Base-by-base conservation (phyloP, 768 basidiomycete species). In the Boletus eberwhitei region DNA sequence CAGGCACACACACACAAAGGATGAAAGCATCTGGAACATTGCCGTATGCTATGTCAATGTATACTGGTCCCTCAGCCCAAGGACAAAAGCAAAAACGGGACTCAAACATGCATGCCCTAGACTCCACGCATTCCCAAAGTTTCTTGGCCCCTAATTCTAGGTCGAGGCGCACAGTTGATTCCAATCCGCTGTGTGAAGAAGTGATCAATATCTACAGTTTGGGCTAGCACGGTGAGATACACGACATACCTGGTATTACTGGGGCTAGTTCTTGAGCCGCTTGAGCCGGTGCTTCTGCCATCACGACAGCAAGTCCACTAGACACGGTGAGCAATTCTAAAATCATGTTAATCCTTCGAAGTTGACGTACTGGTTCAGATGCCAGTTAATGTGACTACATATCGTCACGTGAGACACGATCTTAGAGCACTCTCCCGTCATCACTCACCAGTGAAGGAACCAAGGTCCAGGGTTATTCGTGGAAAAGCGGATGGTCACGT, bases 391-490 rank as follows among this genome's bases (percentile, higher is more conserved):
- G 48, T 70, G 68, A 19, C 68, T 70, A 38, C 8, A 44, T 19
- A 45, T 42, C 3, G 4, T 22, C 8, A 31, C 5, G 32, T 57
- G 22, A 63, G 57, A 42, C 6, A 17, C 13, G 21, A 49, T 36
- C 32, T 32, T 26, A 26, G 0, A 14, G 8, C 4, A 38, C 5
- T 14, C 13, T 38, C 12, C 21, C 14, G 6, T 3, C 8, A 17
- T 34, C 7, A 34, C 61, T 62, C 51, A 73, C 69, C 71, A 80
- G 59, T 79, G 79, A 43, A 79, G 64, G 66, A 79, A 72, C 80
- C 83, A 85, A 11, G 81, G 79, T 12, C 86, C 87, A 1, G 86
- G 75, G 65, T 88, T 88, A 58, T 88, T 79, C 1, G 85, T 85
- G 26, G 69, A 62, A 67, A 85, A 87, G 48, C 85, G 78, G 46